phyloP scores from a whole-genome alignment of 345 rosid genomes.

The Jatropha curcas region DNA sequence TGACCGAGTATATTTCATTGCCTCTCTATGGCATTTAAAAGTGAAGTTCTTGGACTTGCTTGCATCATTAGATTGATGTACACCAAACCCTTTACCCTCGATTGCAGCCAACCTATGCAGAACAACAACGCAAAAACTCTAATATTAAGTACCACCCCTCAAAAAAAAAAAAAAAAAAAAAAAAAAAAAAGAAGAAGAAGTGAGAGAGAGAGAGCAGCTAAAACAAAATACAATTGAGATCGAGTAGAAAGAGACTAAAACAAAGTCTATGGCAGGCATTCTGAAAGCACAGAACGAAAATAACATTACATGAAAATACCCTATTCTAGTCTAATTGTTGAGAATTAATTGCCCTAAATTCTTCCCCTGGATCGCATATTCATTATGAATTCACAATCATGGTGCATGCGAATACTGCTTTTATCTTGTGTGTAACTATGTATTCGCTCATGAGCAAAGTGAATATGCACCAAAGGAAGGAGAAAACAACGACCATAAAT shows the following conservation, averaged over 20 bases:
- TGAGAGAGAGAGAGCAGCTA: neutral
- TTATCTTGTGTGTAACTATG: neutral
- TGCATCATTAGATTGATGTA: slow-evolving; percentile 88
- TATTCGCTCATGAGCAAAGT: neutral
- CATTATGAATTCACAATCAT: too few species aligned
- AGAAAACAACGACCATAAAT: neutral
- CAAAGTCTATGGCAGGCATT: too few species aligned
- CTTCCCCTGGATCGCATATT: too few species aligned
- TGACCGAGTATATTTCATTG: slow-evolving; percentile 88
- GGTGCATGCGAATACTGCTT: neutral
- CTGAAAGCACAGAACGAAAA: too few species aligned
- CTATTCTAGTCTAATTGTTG: too few species aligned
- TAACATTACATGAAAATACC: too few species aligned
- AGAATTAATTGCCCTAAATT: too few species aligned
- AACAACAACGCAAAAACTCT: slow-evolving; percentile 2
- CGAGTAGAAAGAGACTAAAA: too few species aligned
- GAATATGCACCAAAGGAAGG: neutral
- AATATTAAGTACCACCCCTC: too few species aligned
- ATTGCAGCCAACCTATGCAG: slow-evolving; percentile 85
- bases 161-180: too few species aligned
- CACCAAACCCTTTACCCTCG: slow-evolving; percentile 99
- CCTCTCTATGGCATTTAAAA: slow-evolving; percentile 97
- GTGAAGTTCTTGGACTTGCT: slow-evolving; percentile 86
- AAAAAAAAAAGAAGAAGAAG: neutral
- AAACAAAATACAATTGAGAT: too few species aligned